These are phyloP conservation scores for Aspergillus persii DNA, from an alignment of 2,329 filamentous ascomycete genomes.

Conservation along the genomic window DNA sequence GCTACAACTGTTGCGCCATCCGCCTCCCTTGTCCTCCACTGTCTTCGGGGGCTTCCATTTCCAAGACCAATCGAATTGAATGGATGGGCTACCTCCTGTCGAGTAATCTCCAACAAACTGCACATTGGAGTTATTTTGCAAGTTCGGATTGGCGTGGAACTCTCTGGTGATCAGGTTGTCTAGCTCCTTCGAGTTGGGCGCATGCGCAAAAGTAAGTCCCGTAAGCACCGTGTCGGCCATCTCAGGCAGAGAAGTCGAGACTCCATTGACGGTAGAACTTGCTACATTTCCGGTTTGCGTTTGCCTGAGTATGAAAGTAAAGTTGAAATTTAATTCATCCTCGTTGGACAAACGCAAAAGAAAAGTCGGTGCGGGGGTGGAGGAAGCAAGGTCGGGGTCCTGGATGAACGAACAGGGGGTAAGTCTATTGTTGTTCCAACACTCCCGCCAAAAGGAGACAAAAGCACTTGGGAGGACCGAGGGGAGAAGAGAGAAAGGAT, in stretches of 20 bases:
- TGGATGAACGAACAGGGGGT: constrained; percentile 35
- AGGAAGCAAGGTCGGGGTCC: constrained; percentile 69
- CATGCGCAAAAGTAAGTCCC: constrained; percentile 89
- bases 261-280: constrained; percentile 51
- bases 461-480: constrained; percentile 11
- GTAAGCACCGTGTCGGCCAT: constrained; percentile 73
- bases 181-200: constrained; percentile 78
- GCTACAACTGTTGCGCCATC: constrained; percentile 95
- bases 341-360: constrained; percentile 84
- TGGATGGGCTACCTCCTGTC: constrained; percentile 77
- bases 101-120: constrained; percentile 89
- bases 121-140: constrained; percentile 96
- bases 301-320: constrained; percentile 77
- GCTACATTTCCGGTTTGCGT: constrained; percentile 47
- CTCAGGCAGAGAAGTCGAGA: constrained; percentile 51
- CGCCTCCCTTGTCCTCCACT: constrained; percentile 77
- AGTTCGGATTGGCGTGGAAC: constrained; percentile 93
- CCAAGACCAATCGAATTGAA: constrained; percentile 94
- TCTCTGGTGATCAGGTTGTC: constrained; percentile 93
- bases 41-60: constrained; percentile 89
- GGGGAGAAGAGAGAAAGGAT: not conserved
- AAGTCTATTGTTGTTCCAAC: not conserved
- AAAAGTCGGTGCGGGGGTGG: constrained; percentile 61
- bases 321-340: constrained; percentile 89
- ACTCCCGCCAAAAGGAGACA: constrained; percentile 4